Base-by-base conservation (phyloP, 225 moss, liverwort and hornwort species). In the Polytrichum formosum region DNA sequence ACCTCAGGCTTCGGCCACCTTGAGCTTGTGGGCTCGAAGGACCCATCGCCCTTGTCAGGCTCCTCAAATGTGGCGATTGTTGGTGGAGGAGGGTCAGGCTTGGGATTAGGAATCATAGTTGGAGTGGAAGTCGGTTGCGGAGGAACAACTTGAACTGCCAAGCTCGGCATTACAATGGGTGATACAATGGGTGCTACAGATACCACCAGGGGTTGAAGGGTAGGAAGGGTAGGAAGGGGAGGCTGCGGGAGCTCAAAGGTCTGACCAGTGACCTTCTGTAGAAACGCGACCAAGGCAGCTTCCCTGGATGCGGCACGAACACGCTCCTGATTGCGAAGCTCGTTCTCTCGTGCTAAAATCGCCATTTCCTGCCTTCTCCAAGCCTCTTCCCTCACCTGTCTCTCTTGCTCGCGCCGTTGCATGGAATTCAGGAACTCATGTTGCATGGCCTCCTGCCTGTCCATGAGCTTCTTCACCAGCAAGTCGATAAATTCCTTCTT, bases 1-100 rank as follows among this genome's bases (percentile, higher is more conserved):
- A 98, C 97, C 60, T 98, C 97, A 9, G 94, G 92, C 63, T 94
- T 98, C 22, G 97, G 97, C 97, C 97, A 98, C 61, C 97, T 76
- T 76, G 93, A 93, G 76, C 94, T 91, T 46, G 93, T 92, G 6
- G 97, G 97, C 71, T 98, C 97, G 46, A 94, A 76, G 27, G 88
- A 79, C 0, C 90, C 82, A 30, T 92, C 97, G 55, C 79, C 82
- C 53, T 87, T 86, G 7, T 74, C 82, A 28, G 89, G 91, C 23
- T 20, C 20, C 10, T 92, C 95, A 2, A 64, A 77, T 56, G 53
- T 78, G 33, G 70, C 33, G 28, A 74, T 33, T 67, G 31, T 16
- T 22, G 67, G 79, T 5, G 79, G 79, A 17, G 78, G 54, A 25
- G 81, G 69, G 26, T 22, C 16, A 63, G 75, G 31, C 23, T 22